Evolutionary conservation across 1,284 basidiomycete species (phyloP).

Genomic region (Cryptococcus sp.): DNA sequence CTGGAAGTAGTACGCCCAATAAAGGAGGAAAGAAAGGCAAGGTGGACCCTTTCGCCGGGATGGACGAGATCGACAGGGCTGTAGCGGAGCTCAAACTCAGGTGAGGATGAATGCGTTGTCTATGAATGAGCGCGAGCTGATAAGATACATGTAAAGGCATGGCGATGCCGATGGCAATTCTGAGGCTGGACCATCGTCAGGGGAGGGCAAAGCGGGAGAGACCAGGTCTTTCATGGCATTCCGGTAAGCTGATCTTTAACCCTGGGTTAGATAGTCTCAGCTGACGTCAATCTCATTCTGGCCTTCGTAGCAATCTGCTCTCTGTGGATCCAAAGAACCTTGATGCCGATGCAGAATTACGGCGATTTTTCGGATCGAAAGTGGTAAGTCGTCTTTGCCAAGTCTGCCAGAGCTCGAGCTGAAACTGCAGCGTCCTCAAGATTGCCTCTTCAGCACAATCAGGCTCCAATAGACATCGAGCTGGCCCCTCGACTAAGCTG

Average conservation of each 20-base stretch:
- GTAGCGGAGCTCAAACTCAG: constrained; percentile 77
- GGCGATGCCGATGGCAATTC: constrained; percentile 20
- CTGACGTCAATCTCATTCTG: neutral
- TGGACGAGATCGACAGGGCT: constrained; percentile 80
- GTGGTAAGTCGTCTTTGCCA: constrained; percentile 61
- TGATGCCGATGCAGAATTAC: constrained; percentile 83
- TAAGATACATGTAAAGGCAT: constrained; percentile 18
- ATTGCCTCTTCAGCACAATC: constrained; percentile 38
- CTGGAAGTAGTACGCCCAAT: constrained; percentile 28
- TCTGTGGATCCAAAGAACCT: constrained; percentile 74
- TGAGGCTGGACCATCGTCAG: constrained; percentile 6
- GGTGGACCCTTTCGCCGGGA: constrained; percentile 53
- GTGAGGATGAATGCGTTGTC: constrained; percentile 51
- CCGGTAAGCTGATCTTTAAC: constrained; percentile 15
- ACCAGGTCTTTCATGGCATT: constrained; percentile 25
- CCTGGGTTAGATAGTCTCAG: neutral
- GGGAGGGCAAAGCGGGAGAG: constrained; percentile 3
- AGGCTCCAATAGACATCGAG: constrained; percentile 29
- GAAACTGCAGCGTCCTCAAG: constrained; percentile 8
- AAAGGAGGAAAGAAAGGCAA: constrained; percentile 57
- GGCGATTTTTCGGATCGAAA: constrained; percentile 86
- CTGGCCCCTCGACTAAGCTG: constrained; percentile 36
- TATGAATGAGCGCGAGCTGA: constrained; percentile 1
- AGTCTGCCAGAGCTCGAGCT: neutral
- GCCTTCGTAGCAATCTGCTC: constrained; percentile 59